Conservation (phyloP, 2,329 filamentous ascomycete genomes). For the Exophiala sp. region DNA sequence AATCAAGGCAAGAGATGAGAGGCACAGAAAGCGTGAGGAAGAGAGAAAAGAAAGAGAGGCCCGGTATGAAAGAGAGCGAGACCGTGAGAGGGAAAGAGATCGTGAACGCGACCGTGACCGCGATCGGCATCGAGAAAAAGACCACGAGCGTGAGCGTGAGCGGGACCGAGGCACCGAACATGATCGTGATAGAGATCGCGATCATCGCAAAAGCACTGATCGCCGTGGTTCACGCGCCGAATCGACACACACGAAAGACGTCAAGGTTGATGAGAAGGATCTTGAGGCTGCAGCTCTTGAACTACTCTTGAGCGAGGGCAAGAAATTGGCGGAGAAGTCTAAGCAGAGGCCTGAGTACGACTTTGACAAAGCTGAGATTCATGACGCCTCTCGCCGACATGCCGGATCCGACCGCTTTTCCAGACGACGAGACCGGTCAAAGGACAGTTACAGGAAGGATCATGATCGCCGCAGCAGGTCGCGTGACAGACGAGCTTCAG, state of each 20-base stretch:
- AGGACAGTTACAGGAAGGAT: slow-evolving; percentile 24
- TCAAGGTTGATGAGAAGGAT: slow-evolving; percentile 50
- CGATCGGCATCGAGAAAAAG: slow-evolving; percentile 31
- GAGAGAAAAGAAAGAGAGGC: slow-evolving; percentile 41
- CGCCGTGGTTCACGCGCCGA: slow-evolving; percentile 34
- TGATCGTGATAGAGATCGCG: slow-evolving; percentile 30
- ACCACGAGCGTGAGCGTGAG: slow-evolving; percentile 35
- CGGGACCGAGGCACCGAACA: slow-evolving; percentile 30
- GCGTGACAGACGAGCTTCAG: slow-evolving; percentile 15
- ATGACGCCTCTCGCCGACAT: slow-evolving; percentile 30
- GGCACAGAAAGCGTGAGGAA: slow-evolving; percentile 43
- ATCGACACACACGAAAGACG: slow-evolving; percentile 30
- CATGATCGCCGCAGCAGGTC: slow-evolving; percentile 26
- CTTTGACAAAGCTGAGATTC: slow-evolving; percentile 31
- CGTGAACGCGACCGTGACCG: slow-evolving; percentile 24
- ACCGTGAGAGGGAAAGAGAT: slow-evolving; percentile 33
- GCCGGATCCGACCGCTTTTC: slow-evolving; percentile 28
- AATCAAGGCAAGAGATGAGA: slow-evolving; percentile 49
- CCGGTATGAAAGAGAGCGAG: slow-evolving; percentile 33
- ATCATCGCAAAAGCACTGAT: slow-evolving; percentile 32
- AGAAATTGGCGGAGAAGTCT: slow-evolving; percentile 52
- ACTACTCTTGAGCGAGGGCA: slow-evolving; percentile 52
- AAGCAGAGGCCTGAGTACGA: slow-evolving; percentile 50
- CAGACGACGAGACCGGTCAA: slow-evolving; percentile 29
- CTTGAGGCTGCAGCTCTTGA: slow-evolving; percentile 55